A percentile compares a stretch with the other conserved stretches of the same genome.
phyloP scores from a whole-genome alignment of 2,329 filamentous ascomycete species.

The Trichoderma atroviride region DNA sequence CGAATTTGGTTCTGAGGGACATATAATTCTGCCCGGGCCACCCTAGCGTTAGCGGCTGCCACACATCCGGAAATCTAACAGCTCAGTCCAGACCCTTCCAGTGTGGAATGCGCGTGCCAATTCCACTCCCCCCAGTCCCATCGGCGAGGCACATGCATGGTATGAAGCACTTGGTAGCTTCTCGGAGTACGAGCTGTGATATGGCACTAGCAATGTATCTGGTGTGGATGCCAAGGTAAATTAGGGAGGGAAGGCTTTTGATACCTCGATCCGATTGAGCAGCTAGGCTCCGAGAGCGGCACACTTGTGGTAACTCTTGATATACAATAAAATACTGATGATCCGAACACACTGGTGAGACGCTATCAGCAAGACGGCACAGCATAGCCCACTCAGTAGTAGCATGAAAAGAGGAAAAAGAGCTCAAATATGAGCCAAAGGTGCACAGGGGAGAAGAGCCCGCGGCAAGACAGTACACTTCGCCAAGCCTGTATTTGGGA shows the following conservation, averaged over 20 bases:
- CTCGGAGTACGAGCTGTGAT: background rate
- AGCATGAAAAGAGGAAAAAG: background rate
- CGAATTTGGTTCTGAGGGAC: background rate
- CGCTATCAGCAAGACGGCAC: background rate
- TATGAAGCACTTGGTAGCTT: background rate
- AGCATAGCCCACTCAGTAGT: background rate
- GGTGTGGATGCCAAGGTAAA: conserved; percentile 8
- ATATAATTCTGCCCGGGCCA: background rate
- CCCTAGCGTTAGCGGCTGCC: conserved; percentile 14
- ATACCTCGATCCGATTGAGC: conserved; percentile 23
- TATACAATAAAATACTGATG: background rate
- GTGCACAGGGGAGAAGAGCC: background rate
- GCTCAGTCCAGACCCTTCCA: conserved; percentile 26
- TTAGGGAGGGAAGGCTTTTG: conserved; percentile 9
- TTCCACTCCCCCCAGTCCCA: conserved; percentile 6
- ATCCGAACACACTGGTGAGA: background rate
- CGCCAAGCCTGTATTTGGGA: conserved; percentile 7
- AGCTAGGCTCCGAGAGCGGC: conserved; percentile 11
- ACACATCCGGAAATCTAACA: background rate
- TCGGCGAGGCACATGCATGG: conserved; percentile 18
- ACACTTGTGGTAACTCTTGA: background rate
- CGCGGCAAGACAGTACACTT: background rate
- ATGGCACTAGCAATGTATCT: background rate
- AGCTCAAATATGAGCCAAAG: background rate
- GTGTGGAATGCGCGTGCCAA: conserved; percentile 13